Evolutionary conservation across 2,329 filamentous ascomycete species (phyloP).

Genomic region (Calonectria naviculata): DNA sequence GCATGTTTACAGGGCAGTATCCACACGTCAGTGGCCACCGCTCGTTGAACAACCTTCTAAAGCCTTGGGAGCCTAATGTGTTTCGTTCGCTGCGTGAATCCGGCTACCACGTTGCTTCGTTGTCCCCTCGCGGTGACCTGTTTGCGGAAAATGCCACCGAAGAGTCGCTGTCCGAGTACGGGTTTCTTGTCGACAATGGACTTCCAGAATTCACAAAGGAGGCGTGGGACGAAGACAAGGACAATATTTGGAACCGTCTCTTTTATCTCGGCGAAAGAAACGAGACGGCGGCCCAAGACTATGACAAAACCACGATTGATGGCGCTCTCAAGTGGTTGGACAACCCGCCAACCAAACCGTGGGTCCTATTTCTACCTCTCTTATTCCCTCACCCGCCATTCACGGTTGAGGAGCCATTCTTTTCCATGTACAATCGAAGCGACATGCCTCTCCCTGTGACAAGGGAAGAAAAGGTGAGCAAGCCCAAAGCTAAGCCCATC

Average conservation of each 20-base stretch:
- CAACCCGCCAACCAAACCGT: background rate
- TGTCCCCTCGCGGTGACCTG: background rate
- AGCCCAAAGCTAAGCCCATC: background rate
- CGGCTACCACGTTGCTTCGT: background rate
- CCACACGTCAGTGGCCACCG: background rate
- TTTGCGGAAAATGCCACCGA: background rate
- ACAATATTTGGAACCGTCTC: background rate
- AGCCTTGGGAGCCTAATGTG: background rate
- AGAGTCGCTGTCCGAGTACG: background rate
- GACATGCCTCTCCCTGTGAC: background rate
- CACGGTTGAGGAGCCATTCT: background rate
- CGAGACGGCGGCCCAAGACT: background rate
- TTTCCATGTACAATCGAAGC: conserved; percentile 1
- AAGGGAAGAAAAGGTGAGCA: background rate
- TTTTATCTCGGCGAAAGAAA: background rate
- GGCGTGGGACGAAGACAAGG: background rate
- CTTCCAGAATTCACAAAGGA: background rate
- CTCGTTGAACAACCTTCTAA: background rate
- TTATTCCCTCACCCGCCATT: background rate
- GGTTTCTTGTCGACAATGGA: background rate
- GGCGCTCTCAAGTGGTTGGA: background rate
- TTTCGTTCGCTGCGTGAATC: background rate
- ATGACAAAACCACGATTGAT: background rate
- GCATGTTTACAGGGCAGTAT: conserved; percentile 4
- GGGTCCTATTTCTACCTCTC: background rate